These are phyloP conservation scores for Lactarius quietus DNA, from an alignment of 768 basidiomycete genomes.

Conservation along the genomic window DNA sequence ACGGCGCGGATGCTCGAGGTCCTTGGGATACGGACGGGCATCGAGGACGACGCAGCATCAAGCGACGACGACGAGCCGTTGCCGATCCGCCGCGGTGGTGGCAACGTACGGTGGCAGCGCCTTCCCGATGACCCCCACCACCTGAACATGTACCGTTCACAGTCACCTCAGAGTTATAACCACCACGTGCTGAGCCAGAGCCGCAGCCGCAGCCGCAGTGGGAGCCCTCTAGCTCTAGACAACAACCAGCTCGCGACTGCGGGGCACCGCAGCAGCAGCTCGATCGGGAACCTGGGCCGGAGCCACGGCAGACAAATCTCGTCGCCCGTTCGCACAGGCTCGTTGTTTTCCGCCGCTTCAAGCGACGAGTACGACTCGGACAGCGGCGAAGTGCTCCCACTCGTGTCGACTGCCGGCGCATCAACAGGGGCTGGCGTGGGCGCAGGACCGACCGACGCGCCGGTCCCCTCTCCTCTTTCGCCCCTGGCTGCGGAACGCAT, in stretches of 20 bases:
- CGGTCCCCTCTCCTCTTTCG: background rate
- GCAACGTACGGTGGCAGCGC: constrained; percentile 22
- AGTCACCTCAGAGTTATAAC: constrained; percentile 49
- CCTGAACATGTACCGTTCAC: constrained; percentile 45
- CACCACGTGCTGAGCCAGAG: constrained; percentile 44
- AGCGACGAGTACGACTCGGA: constrained; percentile 80
- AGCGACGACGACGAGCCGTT: constrained; percentile 41
- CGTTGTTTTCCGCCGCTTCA: constrained; percentile 64
- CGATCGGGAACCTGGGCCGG: background rate
- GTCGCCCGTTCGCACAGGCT: constrained; percentile 28
- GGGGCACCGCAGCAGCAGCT: background rate
- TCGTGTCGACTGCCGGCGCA: constrained; percentile 50
- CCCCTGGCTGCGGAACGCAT: constrained; percentile 17
- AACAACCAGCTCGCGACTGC: background rate
- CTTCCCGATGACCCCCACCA: constrained; percentile 21
- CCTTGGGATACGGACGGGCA: constrained; percentile 91
- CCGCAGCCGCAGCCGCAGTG: background rate
- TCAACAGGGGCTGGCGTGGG: background rate
- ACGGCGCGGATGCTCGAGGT: constrained; percentile 96
- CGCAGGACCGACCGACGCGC: constrained; percentile 6
- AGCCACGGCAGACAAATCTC: constrained; percentile 7
- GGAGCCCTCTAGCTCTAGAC: background rate
- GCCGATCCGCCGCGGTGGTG: background rate
- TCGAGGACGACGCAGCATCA: constrained; percentile 55
- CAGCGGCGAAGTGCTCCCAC: constrained; percentile 68